A percentile compares a stretch with the other conserved stretches of the same genome.
These are phyloP conservation scores for Nicotiana benthamiana DNA, from an alignment of 257 asterid genomes.

Conservation along the genomic window DNA sequence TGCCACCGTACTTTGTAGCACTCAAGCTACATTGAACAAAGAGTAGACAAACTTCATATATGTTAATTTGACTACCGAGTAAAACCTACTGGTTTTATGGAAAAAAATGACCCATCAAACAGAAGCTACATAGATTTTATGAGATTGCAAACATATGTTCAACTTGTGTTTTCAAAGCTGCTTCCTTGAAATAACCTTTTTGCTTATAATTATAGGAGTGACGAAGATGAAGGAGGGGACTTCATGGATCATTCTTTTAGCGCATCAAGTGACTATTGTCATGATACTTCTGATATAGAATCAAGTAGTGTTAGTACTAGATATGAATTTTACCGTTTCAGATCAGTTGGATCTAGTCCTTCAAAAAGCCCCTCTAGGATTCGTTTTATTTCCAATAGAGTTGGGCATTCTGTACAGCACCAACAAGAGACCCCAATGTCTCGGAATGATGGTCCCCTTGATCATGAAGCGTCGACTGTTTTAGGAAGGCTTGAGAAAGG, in stretches of 20 bases:
- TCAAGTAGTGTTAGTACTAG: constrained; percentile 67
- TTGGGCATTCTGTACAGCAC: constrained; percentile 54
- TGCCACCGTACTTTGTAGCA: no score
- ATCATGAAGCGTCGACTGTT: constrained; percentile 42
- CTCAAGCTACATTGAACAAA: no score
- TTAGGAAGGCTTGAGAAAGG: constrained; percentile 49
- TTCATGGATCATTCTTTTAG: constrained; percentile 42
- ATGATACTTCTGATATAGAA: constrained; percentile 66
- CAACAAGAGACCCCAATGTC: constrained; percentile 43
- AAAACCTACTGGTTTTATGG: no score
- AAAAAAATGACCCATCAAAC: background rate
- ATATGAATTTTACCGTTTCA: constrained; percentile 48
- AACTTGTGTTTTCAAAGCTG: background rate
- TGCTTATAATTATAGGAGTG: constrained; percentile 46
- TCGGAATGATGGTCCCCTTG: constrained; percentile 33
- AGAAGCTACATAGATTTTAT: background rate
- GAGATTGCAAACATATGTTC: background rate
- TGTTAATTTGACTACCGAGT: no score
- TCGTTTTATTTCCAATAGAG: constrained; percentile 42
- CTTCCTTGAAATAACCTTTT: background rate
- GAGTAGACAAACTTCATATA: no score
- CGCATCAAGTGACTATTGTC: constrained; percentile 47
- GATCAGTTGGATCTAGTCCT: constrained; percentile 75
- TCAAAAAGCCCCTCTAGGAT: constrained; percentile 75
- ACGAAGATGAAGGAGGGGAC: constrained; percentile 74